phyloP scores from a whole-genome alignment of 192 early-diverging fungal genomes.

The Chytriomyces hyalinus region DNA sequence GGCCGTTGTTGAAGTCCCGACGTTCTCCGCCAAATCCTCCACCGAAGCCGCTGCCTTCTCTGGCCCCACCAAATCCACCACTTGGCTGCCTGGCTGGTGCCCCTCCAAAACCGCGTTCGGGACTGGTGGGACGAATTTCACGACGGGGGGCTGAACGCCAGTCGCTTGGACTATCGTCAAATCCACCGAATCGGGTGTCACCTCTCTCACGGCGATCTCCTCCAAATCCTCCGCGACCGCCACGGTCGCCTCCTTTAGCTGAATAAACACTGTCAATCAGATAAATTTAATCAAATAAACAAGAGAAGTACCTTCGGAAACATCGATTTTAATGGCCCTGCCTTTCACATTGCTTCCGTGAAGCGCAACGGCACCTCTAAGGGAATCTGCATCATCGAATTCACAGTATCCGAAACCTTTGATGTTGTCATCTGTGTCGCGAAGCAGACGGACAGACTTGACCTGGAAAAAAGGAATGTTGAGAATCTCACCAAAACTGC shows the following conservation, averaged over 20 bases:
- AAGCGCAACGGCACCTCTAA: constrained; percentile 78
- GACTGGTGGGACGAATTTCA: constrained; percentile 6
- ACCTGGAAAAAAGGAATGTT: constrained; percentile 51
- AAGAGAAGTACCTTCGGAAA: constrained; percentile 81
- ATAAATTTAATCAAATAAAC: neutral
- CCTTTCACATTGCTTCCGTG: constrained; percentile 69
- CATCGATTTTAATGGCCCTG: constrained; percentile 79
- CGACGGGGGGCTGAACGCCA: constrained; percentile 22
- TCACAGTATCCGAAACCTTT: constrained; percentile 97
- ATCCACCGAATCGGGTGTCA: constrained; percentile 41
- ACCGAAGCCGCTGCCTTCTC: constrained; percentile 57
- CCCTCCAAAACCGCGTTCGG: constrained; percentile 15
- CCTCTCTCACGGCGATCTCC: constrained; percentile 44
- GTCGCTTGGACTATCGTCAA: constrained; percentile 26
- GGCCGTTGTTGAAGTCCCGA: constrained; percentile 23
- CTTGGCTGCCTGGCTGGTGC: neutral
- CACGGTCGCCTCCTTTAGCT: constrained; percentile 3
- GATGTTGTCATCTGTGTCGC: constrained; percentile 78
- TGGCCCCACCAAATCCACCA: constrained; percentile 34
- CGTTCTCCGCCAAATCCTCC: constrained; percentile 48
- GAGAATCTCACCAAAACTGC: neutral
- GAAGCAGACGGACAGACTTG: constrained; percentile 77
- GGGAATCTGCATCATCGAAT: constrained; percentile 83
- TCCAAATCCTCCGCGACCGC: constrained; percentile 4
- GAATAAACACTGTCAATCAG: neutral